Conservation (phyloP, 345 rosid genomes). For the Lumnitzera littorea region DNA sequence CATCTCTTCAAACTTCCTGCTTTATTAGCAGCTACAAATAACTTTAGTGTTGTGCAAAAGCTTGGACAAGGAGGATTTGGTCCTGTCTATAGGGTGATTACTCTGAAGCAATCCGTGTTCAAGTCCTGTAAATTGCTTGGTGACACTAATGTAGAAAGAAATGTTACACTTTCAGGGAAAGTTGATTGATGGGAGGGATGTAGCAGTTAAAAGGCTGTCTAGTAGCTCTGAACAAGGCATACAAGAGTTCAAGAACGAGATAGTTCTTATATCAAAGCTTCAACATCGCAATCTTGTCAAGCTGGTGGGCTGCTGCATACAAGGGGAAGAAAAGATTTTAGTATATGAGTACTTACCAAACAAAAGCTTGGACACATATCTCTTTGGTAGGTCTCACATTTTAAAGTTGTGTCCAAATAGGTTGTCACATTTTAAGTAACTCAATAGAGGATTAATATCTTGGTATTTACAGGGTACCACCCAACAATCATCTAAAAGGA, state of each 20-base stretch:
- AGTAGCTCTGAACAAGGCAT: constrained; percentile 55
- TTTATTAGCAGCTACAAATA: not conserved
- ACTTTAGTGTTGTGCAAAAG: not conserved
- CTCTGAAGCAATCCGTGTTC: not conserved
- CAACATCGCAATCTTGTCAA: too few species aligned
- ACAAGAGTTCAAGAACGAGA: not conserved
- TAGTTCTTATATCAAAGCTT: too few species aligned
- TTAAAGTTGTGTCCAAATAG: too few species aligned
- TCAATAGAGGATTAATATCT: too few species aligned
- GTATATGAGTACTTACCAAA: too few species aligned
- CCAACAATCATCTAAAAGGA: too few species aligned
- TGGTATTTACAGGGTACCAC: too few species aligned
- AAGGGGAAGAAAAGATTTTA: too few species aligned
- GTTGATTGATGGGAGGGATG: constrained; percentile 27
- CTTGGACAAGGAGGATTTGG: constrained; percentile 14
- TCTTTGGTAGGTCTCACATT: constrained; percentile 16
- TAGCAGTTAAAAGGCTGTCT: constrained; percentile 59
- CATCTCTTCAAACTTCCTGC: not conserved
- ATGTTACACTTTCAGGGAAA: constrained; percentile 28
- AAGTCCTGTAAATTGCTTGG: not conserved
- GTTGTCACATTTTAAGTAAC: too few species aligned
- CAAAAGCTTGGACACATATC: constrained; percentile 12
- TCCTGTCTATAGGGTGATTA: constrained; percentile 5
- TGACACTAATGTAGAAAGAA: not conserved
- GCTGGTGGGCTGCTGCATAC: too few species aligned